Percentiles rank a stretch among this genome's conserved stretches.
Conservation (phyloP, 768 basidiomycete genomes). For the Lentinula raphanica region DNA sequence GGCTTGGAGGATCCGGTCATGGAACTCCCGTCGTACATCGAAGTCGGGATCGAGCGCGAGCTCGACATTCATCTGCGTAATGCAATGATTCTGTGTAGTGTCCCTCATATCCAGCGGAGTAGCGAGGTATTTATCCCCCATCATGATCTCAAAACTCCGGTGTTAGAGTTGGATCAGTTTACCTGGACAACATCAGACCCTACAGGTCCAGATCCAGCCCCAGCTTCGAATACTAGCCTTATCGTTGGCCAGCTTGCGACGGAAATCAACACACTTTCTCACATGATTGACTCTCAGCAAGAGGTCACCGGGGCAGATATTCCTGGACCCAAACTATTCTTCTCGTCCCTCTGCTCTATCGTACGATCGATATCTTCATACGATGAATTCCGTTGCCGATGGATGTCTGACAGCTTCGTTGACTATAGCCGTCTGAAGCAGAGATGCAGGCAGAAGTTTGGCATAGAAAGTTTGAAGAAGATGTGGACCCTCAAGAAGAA, state of each 20-base stretch:
- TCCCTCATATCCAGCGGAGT: constrained; percentile 26
- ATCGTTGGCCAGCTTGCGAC: not conserved
- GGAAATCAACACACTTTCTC: not conserved
- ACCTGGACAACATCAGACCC: not conserved
- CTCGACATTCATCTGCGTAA: constrained; percentile 59
- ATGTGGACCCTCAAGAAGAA: constrained; percentile 46
- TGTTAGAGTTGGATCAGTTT: not conserved
- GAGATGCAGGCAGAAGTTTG: constrained; percentile 52
- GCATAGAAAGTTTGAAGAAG: constrained; percentile 51
- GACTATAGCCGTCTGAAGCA: constrained; percentile 54
- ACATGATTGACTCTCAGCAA: not conserved
- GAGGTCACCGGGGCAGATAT: not conserved
- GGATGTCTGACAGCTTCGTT: constrained; percentile 45
- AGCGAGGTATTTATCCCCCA: not conserved
- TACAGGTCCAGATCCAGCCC: not conserved
- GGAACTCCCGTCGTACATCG: constrained; percentile 29
- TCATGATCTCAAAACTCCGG: not conserved
- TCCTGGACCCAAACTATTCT: constrained; percentile 34
- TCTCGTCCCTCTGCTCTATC: constrained; percentile 47
- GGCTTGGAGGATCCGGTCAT: constrained; percentile 11
- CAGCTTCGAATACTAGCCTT: not conserved
- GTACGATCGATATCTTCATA: constrained; percentile 50
- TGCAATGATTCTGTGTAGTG: constrained; percentile 48
- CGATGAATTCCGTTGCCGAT: constrained; percentile 44
- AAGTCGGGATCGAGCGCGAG: constrained; percentile 45